Conservation (phyloP, 2,329 filamentous ascomycete species). For the Trichoderma hamatum region DNA sequence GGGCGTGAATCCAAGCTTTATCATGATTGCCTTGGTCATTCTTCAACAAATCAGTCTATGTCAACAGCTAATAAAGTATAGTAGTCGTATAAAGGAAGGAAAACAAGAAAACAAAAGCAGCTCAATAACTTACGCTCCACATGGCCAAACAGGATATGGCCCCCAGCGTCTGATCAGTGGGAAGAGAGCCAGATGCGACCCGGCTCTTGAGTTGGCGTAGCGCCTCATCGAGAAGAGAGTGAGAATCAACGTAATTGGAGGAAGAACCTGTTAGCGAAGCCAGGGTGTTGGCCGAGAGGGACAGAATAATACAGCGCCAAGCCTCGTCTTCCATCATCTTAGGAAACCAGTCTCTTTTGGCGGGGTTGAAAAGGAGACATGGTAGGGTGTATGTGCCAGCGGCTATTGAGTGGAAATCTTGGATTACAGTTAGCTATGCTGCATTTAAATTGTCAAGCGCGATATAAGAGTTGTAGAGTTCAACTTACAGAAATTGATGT, state of each 20-base stretch:
- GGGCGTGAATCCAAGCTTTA: slow-evolving; percentile 15
- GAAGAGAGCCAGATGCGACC: background rate
- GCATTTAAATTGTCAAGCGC: background rate
- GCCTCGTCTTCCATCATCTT: slow-evolving; percentile 13
- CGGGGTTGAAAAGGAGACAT: slow-evolving; percentile 14
- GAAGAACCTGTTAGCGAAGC: background rate
- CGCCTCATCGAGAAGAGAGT: slow-evolving; percentile 12
- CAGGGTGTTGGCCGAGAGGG: slow-evolving; percentile 13
- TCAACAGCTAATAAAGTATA: background rate
- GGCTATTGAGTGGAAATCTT: slow-evolving; percentile 21
- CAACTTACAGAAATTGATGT: slow-evolving; percentile 18
- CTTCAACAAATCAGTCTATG: background rate
- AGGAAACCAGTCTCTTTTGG: slow-evolving; percentile 24
- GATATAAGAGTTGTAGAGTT: background rate
- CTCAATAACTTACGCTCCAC: slow-evolving; percentile 6
- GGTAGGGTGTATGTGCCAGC: slow-evolving; percentile 13
- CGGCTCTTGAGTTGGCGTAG: slow-evolving; percentile 10
- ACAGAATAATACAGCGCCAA: slow-evolving; percentile 21
- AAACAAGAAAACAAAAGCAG: background rate
- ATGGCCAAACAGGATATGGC: slow-evolving; percentile 9
- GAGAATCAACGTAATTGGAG: slow-evolving; percentile 9
- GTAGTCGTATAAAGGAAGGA: background rate
- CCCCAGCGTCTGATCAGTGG: slow-evolving; percentile 16
- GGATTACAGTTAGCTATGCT: background rate
- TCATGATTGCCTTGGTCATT: slow-evolving; percentile 6